phyloP scores from a whole-genome alignment of 208 protist species.

The Tritrichomonas musculus region DNA sequence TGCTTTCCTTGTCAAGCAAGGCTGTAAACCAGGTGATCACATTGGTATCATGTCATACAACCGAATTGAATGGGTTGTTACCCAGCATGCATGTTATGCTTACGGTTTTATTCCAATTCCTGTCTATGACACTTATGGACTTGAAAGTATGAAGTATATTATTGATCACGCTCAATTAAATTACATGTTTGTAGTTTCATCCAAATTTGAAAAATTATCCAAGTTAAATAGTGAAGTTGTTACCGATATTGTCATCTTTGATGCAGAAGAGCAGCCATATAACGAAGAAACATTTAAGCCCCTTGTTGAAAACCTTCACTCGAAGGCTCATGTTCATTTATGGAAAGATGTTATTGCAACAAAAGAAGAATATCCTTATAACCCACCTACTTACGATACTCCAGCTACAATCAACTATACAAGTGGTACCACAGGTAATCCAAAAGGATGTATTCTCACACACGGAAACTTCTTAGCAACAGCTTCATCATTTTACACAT shows the following conservation, averaged over 20 bases:
- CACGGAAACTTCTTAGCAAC: constrained; percentile 26
- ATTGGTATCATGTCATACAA: constrained; percentile 37
- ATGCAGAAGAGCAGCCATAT: not conserved
- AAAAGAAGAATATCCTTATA: not conserved
- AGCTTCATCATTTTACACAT: not conserved
- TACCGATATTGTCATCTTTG: not conserved
- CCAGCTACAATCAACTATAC: not conserved
- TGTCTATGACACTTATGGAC: constrained; percentile 36
- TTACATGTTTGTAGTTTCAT: not conserved
- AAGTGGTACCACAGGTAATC: not conserved
- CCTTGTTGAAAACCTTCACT: too few relatives aligned
- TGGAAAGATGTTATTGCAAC: not conserved
- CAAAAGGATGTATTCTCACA: constrained; percentile 1
- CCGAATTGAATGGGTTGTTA: constrained; percentile 24
- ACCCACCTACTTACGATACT: not conserved
- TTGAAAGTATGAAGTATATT: constrained; percentile 34
- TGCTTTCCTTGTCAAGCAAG: not conserved
- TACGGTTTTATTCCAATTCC: constrained; percentile 37
- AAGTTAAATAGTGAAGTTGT: not conserved
- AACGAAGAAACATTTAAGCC: not conserved
- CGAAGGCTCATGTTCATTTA: not conserved
- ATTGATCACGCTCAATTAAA: constrained; percentile 38
- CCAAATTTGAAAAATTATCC: not conserved
- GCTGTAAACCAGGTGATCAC: not conserved
- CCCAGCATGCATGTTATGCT: not conserved